Percentiles rank a stretch among this genome's conserved stretches.
These are phyloP conservation scores for Picea abies DNA, from an alignment of 83 land plant genomes.

Conservation along the genomic window DNA sequence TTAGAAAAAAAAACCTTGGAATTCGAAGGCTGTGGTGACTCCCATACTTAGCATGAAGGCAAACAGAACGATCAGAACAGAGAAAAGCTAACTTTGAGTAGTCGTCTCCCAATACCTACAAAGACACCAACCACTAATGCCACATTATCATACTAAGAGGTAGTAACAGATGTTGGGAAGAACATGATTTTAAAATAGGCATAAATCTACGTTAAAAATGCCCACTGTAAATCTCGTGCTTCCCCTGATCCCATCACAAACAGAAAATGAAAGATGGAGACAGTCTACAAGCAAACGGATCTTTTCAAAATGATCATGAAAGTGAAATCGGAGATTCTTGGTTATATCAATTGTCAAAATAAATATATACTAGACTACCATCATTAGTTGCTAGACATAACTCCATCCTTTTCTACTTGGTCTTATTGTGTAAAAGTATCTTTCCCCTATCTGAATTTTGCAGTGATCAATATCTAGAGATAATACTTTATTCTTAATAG, in stretches of 20 bases:
- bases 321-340: neutral
- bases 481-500: too few relatives aligned
- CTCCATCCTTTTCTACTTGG: too few relatives aligned
- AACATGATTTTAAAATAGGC: neutral
- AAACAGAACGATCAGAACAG: constrained; percentile 94
- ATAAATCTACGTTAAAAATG: neutral
- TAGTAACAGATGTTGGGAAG: neutral
- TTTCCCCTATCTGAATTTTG: too few relatives aligned
- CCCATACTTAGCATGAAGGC: constrained; percentile 98
- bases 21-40: constrained; percentile 88
- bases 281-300: neutral
- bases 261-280: neutral
- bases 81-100: constrained; percentile 98
- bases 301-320: neutral
- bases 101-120: constrained; percentile 82
- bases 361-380: neutral
- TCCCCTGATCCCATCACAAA: neutral
- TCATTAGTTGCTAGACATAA: neutral
- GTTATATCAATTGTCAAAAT: neutral
- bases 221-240: neutral
- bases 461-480: too few relatives aligned
- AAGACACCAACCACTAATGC: neutral
- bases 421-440: too few relatives aligned
- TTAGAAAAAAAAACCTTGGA: constrained; percentile 63
- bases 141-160: neutral